phyloP scores from a whole-genome alignment of 768 basidiomycete genomes.

The Lactarius psammicola region DNA sequence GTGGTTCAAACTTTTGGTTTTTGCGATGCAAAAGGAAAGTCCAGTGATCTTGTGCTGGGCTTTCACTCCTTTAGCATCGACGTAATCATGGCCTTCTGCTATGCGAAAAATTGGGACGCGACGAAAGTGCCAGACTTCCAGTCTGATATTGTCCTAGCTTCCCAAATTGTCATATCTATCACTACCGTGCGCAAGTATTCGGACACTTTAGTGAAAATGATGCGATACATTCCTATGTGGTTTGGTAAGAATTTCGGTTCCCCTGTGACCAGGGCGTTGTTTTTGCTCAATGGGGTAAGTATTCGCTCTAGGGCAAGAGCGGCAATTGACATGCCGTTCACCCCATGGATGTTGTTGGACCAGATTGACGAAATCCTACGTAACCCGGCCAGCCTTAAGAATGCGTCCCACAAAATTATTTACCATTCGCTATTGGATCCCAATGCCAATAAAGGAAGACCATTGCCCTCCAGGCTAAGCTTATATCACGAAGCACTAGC shows the following conservation, averaged over 20 bases:
- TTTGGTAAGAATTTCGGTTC: neutral
- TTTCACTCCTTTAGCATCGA: slow-evolving; percentile 4
- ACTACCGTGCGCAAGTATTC: slow-evolving; percentile 4
- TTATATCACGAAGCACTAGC: neutral
- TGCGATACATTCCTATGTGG: neutral
- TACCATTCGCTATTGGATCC: slow-evolving; percentile 6
- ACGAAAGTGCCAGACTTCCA: slow-evolving; percentile 1
- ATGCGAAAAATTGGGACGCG: neutral
- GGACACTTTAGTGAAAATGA: neutral
- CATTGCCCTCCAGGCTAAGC: slow-evolving; percentile 1
- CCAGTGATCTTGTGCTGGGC: slow-evolving; percentile 7
- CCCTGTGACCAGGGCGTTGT: neutral
- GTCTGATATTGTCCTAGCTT: neutral
- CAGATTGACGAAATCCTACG: slow-evolving; percentile 2
- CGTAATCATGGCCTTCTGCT: slow-evolving; percentile 6
- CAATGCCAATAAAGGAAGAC: slow-evolving; percentile 1
- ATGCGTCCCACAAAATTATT: slow-evolving; percentile 1
- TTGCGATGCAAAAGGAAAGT: slow-evolving; percentile 1
- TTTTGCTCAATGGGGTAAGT: neutral
- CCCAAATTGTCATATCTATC: neutral
- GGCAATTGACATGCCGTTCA: neutral
- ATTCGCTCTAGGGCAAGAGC: no score
- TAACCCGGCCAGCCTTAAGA: neutral
- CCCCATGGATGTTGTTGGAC: neutral
- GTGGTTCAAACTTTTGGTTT: no score